phyloP scores from a whole-genome alignment of 805 yeast species.

The Teunomyces pallodes region DNA sequence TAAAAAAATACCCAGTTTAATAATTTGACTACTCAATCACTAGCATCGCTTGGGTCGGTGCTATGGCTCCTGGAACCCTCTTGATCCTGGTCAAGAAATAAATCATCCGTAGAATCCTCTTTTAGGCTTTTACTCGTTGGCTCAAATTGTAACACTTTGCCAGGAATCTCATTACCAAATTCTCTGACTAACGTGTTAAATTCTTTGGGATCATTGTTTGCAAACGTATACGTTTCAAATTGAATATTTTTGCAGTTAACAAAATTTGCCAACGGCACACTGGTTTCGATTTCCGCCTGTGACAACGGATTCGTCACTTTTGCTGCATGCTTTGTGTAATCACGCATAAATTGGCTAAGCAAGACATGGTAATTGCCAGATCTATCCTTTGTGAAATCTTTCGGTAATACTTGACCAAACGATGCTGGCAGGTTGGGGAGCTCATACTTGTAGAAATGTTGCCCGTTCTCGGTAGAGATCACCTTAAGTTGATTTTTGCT shows the following conservation, averaged over 20 bases:
- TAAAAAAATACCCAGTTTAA: neutral
- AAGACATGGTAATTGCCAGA: neutral
- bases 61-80: neutral
- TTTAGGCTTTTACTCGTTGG: neutral
- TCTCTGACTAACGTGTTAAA: conserved; percentile 19
- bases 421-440: conserved; percentile 32
- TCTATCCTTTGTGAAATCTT: neutral
- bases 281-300: conserved; percentile 57
- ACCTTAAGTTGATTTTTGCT: conserved; percentile 27
- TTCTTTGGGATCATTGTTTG: conserved; percentile 11
- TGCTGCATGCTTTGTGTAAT: neutral
- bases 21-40: neutral
- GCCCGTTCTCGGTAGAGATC: conserved; percentile 38
- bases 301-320: conserved; percentile 35
- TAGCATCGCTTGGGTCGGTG: conserved; percentile 1
- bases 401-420: neutral
- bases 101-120: neutral
- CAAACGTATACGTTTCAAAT: conserved; percentile 28
- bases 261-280: conserved; percentile 37
- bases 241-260: conserved; percentile 29
- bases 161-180: conserved; percentile 22
- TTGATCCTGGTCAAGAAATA: neutral
- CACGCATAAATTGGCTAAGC: neutral
- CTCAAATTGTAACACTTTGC: conserved; percentile 4
- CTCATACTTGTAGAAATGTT: conserved; percentile 37